phyloP scores from a whole-genome alignment of 176 grass and related monocot species.

The Hordeum marinum region DNA sequence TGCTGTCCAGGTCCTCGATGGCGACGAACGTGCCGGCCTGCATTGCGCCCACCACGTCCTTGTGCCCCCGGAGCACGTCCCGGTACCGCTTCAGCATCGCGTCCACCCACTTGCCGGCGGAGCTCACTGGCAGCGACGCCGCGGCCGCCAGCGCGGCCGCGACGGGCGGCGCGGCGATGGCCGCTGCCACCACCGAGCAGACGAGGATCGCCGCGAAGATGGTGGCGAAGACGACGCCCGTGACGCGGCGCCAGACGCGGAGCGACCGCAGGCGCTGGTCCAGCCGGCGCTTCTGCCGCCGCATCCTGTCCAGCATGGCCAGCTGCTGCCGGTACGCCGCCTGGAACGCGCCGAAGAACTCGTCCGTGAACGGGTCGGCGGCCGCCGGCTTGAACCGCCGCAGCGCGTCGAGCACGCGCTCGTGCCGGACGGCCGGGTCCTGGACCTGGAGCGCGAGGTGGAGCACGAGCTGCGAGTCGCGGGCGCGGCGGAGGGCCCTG shows the following conservation, averaged over 20 bases:
- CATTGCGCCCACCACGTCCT: constrained; percentile 50
- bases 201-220: constrained; percentile 59
- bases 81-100: constrained; percentile 63
- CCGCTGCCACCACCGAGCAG: constrained; percentile 57
- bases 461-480: constrained; percentile 80
- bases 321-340: constrained; percentile 71
- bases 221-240: constrained; percentile 69
- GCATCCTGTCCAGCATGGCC: constrained; percentile 69
- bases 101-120: constrained; percentile 74
- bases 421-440: constrained; percentile 15
- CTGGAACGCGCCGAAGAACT: constrained; percentile 78
- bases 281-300: constrained; percentile 59
- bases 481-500: constrained; percentile 87
- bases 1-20: constrained; percentile 79
- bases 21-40: constrained; percentile 60
- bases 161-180: constrained; percentile 54
- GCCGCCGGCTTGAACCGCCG: constrained; percentile 50
- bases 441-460: constrained; percentile 67
- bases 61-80: constrained; percentile 54
- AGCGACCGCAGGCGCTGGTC: constrained; percentile 63
- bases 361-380: constrained; percentile 78
- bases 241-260: constrained; percentile 72
- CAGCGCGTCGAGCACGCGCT: constrained; percentile 68
- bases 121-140: constrained; percentile 42
- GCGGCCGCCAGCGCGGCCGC: constrained; percentile 72